Base-by-base conservation (phyloP, 108 stramenopile species). In the Skeletonema menzelii region DNA sequence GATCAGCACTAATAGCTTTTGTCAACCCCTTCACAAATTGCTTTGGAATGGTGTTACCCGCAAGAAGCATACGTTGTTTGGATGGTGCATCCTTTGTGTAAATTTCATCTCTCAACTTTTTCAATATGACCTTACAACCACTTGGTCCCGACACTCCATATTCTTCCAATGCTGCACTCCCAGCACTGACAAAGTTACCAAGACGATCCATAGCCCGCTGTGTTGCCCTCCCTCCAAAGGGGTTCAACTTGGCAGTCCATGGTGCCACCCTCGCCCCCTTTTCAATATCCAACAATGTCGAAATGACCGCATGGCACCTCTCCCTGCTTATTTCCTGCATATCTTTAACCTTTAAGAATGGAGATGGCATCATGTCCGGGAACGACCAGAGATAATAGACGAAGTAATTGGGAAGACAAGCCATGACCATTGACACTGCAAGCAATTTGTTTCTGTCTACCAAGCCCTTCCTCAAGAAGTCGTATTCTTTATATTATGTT, bases 311-410 rank as follows among this genome's bases (percentile, higher is more conserved):
- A 76, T 91, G 88, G 20, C 89, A 78, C 47, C 94, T 75, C 57
- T 85, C 64, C 12, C 89, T 73, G 5, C 84, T 79, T n/a, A 85
- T 58, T n/a, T 82, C 77, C 19, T 79, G 37, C 72, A 40, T 63
- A 65, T 73, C 35, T 59, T 88, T 84, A 1, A 69, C 72, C 55
- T 86, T 84, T 7, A 74, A 27, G 59, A 93, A 93, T 17, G 91
- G 88, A n/a, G 79, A 72, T 6, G 94, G 94, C 55, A 95, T 59
- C 82, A 92, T 84, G 30, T 88, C 81, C 35, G 94, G 91, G 67
- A 87, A 87, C 26, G 89, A 91, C 90, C 91, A 86, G 14, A 95
- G 44, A 12, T 82, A 84, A 71, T 95, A 95, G 0, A 90, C 89
- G 19, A 92, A 85, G 58, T 91, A 82, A 65, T 82, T 75, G 17